Percentiles rank a stretch among this genome's conserved stretches.
Evolutionary conservation across 768 basidiomycete genomes (phyloP).

Genomic region (Pleurotus eryngii): DNA sequence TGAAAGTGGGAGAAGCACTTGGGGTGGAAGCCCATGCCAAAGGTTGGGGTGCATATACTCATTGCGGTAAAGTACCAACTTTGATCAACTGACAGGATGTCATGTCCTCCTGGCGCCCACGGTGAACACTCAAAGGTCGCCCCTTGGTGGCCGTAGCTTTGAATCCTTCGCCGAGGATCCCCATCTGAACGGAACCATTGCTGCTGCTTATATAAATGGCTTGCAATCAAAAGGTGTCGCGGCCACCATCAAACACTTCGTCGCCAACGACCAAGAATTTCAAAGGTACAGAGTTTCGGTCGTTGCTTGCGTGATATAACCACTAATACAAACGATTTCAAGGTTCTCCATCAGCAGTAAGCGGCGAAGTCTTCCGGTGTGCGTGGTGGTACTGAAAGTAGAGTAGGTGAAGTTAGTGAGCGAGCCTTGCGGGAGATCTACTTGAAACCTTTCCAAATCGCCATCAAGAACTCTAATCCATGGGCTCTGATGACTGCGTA

Average conservation of each 20-base stretch:
- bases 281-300: conserved; percentile 29
- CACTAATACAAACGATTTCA: background rate
- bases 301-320: background rate
- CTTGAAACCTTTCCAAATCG: conserved; percentile 60
- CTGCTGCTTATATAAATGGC: conserved; percentile 61
- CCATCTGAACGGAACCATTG: conserved; percentile 49
- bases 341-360: conserved; percentile 46
- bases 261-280: conserved; percentile 62
- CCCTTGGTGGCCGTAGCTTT: conserved; percentile 53
- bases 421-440: conserved; percentile 67
- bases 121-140: conserved; percentile 62
- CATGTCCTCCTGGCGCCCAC: conserved; percentile 61
- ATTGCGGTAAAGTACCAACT: conserved; percentile 9
- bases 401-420: conserved; percentile 41
- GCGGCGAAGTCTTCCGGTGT: conserved; percentile 9
- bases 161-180: conserved; percentile 68
- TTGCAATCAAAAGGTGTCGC: conserved; percentile 55
- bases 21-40: conserved; percentile 53
- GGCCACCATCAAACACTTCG: conserved; percentile 64
- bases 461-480: conserved; percentile 49
- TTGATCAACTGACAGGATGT: conserved; percentile 25
- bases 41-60: conserved; percentile 18
- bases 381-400: no score
- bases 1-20: conserved; percentile 44
- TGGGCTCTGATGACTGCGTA: conserved; percentile 62